Evolutionary conservation across 345 rosid genomes (phyloP), one percentile per base, ranked within the genome.

Genomic region (Euphorbia lathyris): DNA sequence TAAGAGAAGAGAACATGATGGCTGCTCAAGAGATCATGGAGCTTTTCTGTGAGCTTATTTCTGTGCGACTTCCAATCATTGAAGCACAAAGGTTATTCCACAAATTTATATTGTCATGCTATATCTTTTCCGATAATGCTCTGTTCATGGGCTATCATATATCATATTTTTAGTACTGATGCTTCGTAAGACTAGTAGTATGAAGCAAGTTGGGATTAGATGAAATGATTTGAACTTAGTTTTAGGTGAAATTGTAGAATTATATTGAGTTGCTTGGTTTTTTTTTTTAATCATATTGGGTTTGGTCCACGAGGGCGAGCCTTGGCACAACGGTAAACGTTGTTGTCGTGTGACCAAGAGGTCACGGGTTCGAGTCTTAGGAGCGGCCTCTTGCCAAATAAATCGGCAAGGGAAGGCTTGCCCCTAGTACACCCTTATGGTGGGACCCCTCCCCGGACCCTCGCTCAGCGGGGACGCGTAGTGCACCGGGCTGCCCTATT

Each of bases 1-100:
- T 92, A 58, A 85, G 99, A 66, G 99, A 95, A 85, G 97, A 95
- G 83, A 95, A 92, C 71, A 92, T 88, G 97, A 90, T 90, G 97
- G 97, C 93, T 70, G 97, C 97, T 66, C 99, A 95, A 78, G 99
- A 95, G 87, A 84, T 95, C 66, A 72, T 92, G 65, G 99, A 95
- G 79, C 86, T 95, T 23, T 95, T 88, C 65, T 85, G 90, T 48
- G 96, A 95, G 79, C 96, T 95, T 26, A 86, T 95, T 8, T 74
- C 87, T 38, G 97, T 92, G 58, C 97, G 99, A 30, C 97, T 95
- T 81, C 99, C 98, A 0, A 85, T 95, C 59, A 90, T 95, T 14
- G 99, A 95, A 80, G 78, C 87, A 6, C 99, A 95, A 83, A 88
- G 96, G 99, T 92, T 72, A 25, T 48, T 68, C 34, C 73, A 48